Conservation (phyloP, 352 stramenopile species). For the Phytopythium boreale region DNA sequence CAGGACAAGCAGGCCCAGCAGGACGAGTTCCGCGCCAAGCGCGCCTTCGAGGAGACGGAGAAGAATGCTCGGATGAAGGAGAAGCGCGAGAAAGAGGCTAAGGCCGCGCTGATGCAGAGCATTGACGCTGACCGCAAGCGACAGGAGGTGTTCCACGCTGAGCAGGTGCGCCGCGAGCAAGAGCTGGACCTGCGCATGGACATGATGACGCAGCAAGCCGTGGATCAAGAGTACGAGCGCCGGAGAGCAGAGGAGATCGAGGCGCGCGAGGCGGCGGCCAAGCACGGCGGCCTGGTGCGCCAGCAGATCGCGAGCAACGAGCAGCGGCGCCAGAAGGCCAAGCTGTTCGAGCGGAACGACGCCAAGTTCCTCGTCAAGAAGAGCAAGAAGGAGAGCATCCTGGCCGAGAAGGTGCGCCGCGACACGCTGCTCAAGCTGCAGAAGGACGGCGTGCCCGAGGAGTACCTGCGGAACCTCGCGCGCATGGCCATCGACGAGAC, state of each 20-base stretch:
- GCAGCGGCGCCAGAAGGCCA: slow-evolving; percentile 46
- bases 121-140: slow-evolving; percentile 55
- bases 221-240: slow-evolving; percentile 41
- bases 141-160: slow-evolving; percentile 46
- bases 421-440: slow-evolving; percentile 59
- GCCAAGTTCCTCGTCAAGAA: slow-evolving; percentile 74
- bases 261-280: slow-evolving; percentile 23
- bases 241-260: slow-evolving; percentile 18
- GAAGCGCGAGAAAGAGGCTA: slow-evolving; percentile 41
- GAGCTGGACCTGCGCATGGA: slow-evolving; percentile 43
- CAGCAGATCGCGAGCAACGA: slow-evolving; percentile 67
- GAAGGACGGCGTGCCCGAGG: slow-evolving; percentile 61
- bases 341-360: slow-evolving; percentile 67
- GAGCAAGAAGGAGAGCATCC: slow-evolving; percentile 61
- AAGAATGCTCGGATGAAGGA: slow-evolving; percentile 52
- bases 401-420: slow-evolving; percentile 70
- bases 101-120: slow-evolving; percentile 36
- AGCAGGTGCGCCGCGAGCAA: slow-evolving; percentile 37
- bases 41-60: slow-evolving; percentile 64
- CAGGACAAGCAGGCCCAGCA: slow-evolving; percentile 69
- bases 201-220: slow-evolving; percentile 32
- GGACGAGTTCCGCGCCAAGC: slow-evolving; percentile 73
- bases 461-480: slow-evolving; percentile 66
- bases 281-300: slow-evolving; percentile 31
- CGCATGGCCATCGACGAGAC: slow-evolving; percentile 62